phyloP scores from a whole-genome alignment of 2,329 filamentous ascomycete genomes.

The Penicillium griseofulvum region DNA sequence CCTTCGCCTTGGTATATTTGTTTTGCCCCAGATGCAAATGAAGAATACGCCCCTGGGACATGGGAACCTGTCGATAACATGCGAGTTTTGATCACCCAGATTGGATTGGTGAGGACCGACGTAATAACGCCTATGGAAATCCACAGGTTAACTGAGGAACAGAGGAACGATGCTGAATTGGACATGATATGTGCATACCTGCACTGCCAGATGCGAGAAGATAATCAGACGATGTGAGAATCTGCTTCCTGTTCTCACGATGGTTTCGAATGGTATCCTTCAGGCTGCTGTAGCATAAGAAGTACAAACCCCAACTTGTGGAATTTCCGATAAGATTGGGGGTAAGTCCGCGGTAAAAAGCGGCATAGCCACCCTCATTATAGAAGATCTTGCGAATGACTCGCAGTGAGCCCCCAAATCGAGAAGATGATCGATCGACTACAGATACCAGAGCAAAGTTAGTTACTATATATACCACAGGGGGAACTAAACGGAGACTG shows the following conservation, averaged over 20 bases:
- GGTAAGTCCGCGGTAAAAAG: slow-evolving; percentile 83
- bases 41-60: slow-evolving; percentile 74
- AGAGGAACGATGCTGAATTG: background rate
- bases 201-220: slow-evolving; percentile 70
- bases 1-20: slow-evolving; percentile 72
- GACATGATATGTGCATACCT: slow-evolving; percentile 38
- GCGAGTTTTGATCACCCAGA: slow-evolving; percentile 97
- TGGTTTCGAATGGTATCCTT: slow-evolving; percentile 53
- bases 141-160: slow-evolving; percentile 1
- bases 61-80: slow-evolving; percentile 84
- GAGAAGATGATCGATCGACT: slow-evolving; percentile 53
- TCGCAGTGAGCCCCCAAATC: slow-evolving; percentile 53
- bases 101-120: slow-evolving; percentile 82
- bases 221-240: slow-evolving; percentile 67
- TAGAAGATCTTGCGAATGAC: slow-evolving; percentile 53
- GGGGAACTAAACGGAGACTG: background rate
- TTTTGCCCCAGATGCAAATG: slow-evolving; percentile 67
- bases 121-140: slow-evolving; percentile 62
- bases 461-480: background rate
- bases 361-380: slow-evolving; percentile 59
- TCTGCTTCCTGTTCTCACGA: slow-evolving; percentile 30
- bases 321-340: slow-evolving; percentile 92
- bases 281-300: slow-evolving; percentile 67
- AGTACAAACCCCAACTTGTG: slow-evolving; percentile 87
- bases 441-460: background rate